Base-by-base conservation (phyloP, 2,329 filamentous ascomycete genomes). In the Scytalidium sp. region DNA sequence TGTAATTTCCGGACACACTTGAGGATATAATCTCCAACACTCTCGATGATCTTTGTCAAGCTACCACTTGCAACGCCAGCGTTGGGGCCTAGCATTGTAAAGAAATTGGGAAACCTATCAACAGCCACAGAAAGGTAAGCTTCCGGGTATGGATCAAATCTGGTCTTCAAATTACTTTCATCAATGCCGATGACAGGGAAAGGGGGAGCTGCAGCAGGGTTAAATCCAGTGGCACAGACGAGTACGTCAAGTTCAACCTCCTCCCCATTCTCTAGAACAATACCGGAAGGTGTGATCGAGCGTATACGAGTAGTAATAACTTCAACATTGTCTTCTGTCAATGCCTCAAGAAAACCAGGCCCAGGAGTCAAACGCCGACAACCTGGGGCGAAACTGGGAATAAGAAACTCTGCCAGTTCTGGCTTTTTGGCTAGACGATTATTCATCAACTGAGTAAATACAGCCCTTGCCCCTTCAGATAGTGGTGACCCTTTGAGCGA, bases 21-120 rank as follows among this genome's bases (percentile, higher is more conserved):
- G 19, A 84, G 81, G 50, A 81, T 78, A 62, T 84, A 85, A 0
- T 79, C 75, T 2, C 85, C 65, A 58, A 89, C 88, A 46, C 85
- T 81, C 0, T 89, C 69, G 2, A 87, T 67, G 57, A 85, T 84
- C 19, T 84, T 81, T 50, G 81, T 78, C 62, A 84, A 85, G 0
- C 79, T 75, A 1, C 76, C 73, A 15, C 40, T 25, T 3, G 27
- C 40, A 11, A 25, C 39, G 10, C 40, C 42, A 9, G 47, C 45
- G 19, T 50, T 50, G 4, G 47, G 47, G 19, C 47, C 47, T 4
- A 23, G 22, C 7, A 50, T 21, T 3, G 46, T 15, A 27, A 45
- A 50, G n/a, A 39, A 27, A 27, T 50, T 50, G 11, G 47, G 47
- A 19, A 50, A 50, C 19, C 39, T 27, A n/a, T 25, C 25, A 15